A percentile compares a stretch with the other conserved stretches of the same genome.
These are phyloP conservation scores for Kluyveromyces aestuarii DNA, from an alignment of 805 yeast species.

Conservation along the genomic window DNA sequence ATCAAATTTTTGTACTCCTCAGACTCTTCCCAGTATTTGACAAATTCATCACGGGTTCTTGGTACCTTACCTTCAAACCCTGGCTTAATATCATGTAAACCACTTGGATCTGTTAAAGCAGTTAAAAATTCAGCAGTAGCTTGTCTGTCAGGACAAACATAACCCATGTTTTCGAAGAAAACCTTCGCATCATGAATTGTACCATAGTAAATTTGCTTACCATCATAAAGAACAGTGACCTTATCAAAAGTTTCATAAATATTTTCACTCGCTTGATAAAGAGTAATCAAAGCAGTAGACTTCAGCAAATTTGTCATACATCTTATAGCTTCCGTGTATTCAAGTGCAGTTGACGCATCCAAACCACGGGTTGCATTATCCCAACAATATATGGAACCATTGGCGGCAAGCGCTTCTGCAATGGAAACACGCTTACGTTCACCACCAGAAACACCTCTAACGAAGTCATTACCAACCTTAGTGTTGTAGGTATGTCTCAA, in stretches of 20 bases:
- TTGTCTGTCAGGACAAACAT: constrained; percentile 45
- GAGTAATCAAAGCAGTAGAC: constrained; percentile 49
- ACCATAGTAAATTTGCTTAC: constrained; percentile 51
- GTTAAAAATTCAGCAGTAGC: constrained; percentile 57
- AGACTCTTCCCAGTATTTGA: constrained; percentile 35
- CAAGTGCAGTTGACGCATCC: constrained; percentile 68
- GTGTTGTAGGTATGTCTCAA: constrained; percentile 46
- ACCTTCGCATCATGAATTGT: constrained; percentile 37
- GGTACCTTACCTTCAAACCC: constrained; percentile 47
- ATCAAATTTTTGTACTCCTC: constrained; percentile 31
- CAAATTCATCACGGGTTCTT: constrained; percentile 47
- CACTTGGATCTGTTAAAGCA: constrained; percentile 50
- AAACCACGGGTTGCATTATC: constrained; percentile 74
- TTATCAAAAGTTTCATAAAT: constrained; percentile 47
- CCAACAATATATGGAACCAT: constrained; percentile 52
- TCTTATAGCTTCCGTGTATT: constrained; percentile 52
- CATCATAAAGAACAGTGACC: constrained; percentile 43
- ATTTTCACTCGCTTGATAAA: constrained; percentile 52
- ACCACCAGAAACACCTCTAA: constrained; percentile 68
- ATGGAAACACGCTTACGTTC: constrained; percentile 69
- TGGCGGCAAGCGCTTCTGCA: constrained; percentile 55
- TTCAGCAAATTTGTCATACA: constrained; percentile 41
- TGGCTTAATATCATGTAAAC: constrained; percentile 26
- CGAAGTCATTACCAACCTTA: constrained; percentile 45
- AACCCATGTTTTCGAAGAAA: constrained; percentile 51